Evolutionary conservation across 2,329 filamentous ascomycete species (phyloP), one percentile per base, ranked within the genome.

Genomic region (Aureobasidium lini): DNA sequence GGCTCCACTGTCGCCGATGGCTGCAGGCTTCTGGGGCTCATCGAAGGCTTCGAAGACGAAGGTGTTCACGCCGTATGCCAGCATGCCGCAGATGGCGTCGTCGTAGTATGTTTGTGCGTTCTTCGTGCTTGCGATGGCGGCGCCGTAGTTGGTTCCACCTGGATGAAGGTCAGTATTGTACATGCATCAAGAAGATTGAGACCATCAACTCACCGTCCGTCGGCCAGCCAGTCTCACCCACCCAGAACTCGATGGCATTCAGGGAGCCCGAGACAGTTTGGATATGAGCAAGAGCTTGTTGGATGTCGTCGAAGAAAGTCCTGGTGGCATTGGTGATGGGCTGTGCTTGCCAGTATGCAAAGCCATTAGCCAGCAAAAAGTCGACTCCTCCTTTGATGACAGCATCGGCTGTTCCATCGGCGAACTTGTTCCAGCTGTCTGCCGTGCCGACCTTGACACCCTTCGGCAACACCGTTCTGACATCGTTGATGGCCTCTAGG

Each of bases 1-100:
- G 64, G 80, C 72, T 63, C 86, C 86, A 67, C 85, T 83, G 69
- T 86, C 80, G 66, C 86, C 86, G 62, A 80, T 73, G 64, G 79
- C 81, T 46, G 77, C 71, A 57, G 85, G 84, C 81, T 89, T 89
- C 83, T 84, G 87, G 61, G 70, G 69, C 80, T 89, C 86, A 66
- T 88, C 86, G 66, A 87, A 88, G 44, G 85, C 85, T 77, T 89
- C 86, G 65, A 89, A 89, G 74, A 82, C 86, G 75, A 89, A 89
- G 59, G 84, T 81, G 66, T 88, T 87, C 63, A 84, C 78, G 62
- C 83, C 84, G 83, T 84, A 87, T 63, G 77, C 77, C 37, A 87
- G 73, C 67, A 86, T 79, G 54, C 79, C 80, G 71, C 86, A 89
- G 67, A 88, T 80, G 63, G 79, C 83, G 47, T 81, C 70, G 66